Evolutionary conservation across 768 basidiomycete genomes (phyloP).

Genomic region (Wakefieldia striispora): DNA sequence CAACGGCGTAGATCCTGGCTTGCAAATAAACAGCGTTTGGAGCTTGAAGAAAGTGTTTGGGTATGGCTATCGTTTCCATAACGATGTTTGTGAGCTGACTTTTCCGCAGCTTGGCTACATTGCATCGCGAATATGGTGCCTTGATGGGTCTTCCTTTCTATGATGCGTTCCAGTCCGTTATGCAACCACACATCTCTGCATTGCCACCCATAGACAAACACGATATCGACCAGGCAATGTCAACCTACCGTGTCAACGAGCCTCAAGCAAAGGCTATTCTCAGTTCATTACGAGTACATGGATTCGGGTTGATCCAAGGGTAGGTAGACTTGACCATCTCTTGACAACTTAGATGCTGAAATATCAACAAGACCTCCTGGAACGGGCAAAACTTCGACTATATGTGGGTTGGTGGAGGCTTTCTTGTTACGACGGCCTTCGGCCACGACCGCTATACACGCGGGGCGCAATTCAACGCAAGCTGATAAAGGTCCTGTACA

Average conservation of each 20-base stretch:
- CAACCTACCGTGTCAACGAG: conserved; percentile 75
- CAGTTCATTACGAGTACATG: conserved; percentile 64
- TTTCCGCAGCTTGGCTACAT: conserved; percentile 71
- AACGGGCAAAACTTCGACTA: conserved; percentile 98
- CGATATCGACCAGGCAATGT: conserved; percentile 68
- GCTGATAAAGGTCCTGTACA: conserved; percentile 49
- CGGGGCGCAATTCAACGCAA: conserved; percentile 40
- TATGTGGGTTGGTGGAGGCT: conserved; percentile 87
- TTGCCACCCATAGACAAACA: conserved; percentile 41
- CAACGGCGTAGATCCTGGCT: conserved; percentile 50
- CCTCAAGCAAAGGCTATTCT: conserved; percentile 92
- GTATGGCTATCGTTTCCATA: conserved; percentile 37
- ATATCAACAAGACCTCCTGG: conserved; percentile 76
- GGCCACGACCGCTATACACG: conserved; percentile 48
- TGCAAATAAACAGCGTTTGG: conserved; percentile 70
- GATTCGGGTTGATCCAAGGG: conserved; percentile 96
- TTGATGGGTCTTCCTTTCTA: conserved; percentile 81
- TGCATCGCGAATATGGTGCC: conserved; percentile 90
- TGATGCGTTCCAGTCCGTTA: conserved; percentile 67
- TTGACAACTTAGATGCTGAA: background rate
- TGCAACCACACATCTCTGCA: conserved; percentile 61
- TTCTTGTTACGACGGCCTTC: conserved; percentile 63
- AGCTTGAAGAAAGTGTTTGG: conserved; percentile 76
- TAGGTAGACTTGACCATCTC: conserved; percentile 34
- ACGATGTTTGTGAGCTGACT: conserved; percentile 2